phyloP scores from a whole-genome alignment of 2,329 filamentous ascomycete species.

The Stachybotrys elegans region DNA sequence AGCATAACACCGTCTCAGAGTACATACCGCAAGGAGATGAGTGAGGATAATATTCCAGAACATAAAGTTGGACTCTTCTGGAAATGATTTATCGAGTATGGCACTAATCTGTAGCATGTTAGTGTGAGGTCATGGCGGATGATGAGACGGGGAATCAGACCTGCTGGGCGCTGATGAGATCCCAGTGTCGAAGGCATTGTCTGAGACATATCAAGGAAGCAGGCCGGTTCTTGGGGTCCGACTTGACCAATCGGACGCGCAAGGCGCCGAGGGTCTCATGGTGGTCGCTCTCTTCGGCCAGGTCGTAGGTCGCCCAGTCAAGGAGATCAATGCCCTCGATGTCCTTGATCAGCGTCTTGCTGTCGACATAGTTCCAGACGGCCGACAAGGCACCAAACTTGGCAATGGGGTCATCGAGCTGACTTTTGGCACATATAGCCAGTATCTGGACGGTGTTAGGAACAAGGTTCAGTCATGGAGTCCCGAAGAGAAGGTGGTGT shows the following conservation, averaged over 20 bases:
- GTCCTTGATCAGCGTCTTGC: constrained; percentile 42
- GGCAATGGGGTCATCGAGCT: constrained; percentile 43
- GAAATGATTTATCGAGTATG: constrained; percentile 45
- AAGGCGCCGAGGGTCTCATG: constrained; percentile 44
- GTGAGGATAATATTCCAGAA: constrained; percentile 53
- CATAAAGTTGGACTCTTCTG: constrained; percentile 41
- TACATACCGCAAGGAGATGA: constrained; percentile 45
- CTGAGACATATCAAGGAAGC: not conserved
- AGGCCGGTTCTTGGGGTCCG: constrained; percentile 28
- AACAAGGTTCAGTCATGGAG: not conserved
- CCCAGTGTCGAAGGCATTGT: not conserved
- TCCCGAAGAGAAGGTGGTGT: not conserved
- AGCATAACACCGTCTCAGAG: too few relatives aligned
- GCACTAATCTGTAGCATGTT: constrained; percentile 43
- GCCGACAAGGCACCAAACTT: constrained; percentile 38
- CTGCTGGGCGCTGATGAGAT: not conserved
- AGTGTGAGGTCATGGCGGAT: not conserved
- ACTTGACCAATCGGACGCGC: constrained; percentile 46
- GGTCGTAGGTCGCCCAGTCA: constrained; percentile 45
- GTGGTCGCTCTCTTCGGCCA: constrained; percentile 35
- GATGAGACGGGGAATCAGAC: not conserved
- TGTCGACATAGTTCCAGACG: constrained; percentile 41
- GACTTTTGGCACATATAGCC: constrained; percentile 46
- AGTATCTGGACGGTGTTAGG: constrained; percentile 34
- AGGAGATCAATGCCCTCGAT: constrained; percentile 47